phyloP scores from a whole-genome alignment of 2,329 filamentous ascomycete genomes.

The Nigrospora sphaerica region DNA sequence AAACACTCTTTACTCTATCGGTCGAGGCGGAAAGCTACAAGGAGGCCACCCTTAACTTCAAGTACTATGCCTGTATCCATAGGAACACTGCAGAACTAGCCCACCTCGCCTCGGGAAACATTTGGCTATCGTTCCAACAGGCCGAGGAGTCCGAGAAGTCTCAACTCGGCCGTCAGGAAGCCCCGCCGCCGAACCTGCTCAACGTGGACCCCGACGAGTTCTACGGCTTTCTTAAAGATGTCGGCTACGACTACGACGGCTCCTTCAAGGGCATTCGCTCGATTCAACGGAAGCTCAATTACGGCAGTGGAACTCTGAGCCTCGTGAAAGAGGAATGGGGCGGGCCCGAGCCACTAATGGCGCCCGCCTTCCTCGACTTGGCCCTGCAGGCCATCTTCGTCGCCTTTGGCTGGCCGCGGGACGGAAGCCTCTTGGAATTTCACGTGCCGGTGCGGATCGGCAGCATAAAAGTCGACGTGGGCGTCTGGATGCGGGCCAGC shows the following conservation, averaged over 20 bases:
- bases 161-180: too few relatives aligned
- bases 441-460: too few relatives aligned
- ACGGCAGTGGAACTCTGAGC: not conserved
- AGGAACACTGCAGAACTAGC: slow-evolving; percentile 5
- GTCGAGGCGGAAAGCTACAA: not conserved
- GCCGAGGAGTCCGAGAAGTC: too few relatives aligned
- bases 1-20: slow-evolving; percentile 9
- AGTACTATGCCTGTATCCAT: not conserved
- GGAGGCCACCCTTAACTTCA: slow-evolving; percentile 2
- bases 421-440: too few relatives aligned
- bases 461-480: too few relatives aligned
- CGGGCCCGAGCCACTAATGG: slow-evolving; percentile 5
- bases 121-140: slow-evolving; percentile 9
- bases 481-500: too few relatives aligned
- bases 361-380: not conserved
- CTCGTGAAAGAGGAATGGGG: slow-evolving; percentile 5
- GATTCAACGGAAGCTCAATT: slow-evolving; percentile 6
- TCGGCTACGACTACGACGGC: slow-evolving; percentile 9
- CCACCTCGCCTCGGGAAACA: slow-evolving; percentile 5
- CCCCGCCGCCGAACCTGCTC: slow-evolving; percentile 8
- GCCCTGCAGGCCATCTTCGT: slow-evolving; percentile 26
- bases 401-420: too few relatives aligned
- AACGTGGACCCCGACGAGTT: slow-evolving; percentile 13
- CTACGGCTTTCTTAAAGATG: slow-evolving; percentile 6
- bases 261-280: slow-evolving; percentile 6